Conservation (phyloP, 768 basidiomycete genomes). For the Mycena polygramma region DNA sequence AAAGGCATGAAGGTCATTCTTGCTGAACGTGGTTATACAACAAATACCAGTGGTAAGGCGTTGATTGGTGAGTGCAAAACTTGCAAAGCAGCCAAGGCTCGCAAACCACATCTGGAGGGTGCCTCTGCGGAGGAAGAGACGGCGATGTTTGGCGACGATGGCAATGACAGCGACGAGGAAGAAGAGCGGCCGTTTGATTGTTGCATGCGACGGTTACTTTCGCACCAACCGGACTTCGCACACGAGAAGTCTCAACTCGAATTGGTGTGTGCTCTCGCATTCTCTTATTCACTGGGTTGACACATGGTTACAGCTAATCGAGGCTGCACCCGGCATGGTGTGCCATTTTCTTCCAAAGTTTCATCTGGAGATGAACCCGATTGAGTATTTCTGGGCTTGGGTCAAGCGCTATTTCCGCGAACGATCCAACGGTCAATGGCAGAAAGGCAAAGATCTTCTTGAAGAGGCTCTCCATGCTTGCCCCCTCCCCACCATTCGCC, state of each 20-base stretch:
- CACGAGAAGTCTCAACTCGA: conserved; percentile 35
- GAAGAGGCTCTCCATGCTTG: neutral
- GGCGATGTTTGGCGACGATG: conserved; percentile 4
- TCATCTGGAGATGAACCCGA: conserved; percentile 25
- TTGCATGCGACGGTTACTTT: conserved; percentile 36
- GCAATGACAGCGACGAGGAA: conserved; percentile 28
- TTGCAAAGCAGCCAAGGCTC: conserved; percentile 20
- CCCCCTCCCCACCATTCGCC: neutral
- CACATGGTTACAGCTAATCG: neutral
- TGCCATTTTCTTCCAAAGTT: conserved; percentile 24
- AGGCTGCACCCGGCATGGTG: conserved; percentile 11
- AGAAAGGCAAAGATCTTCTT: neutral
- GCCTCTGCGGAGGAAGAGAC: conserved; percentile 9
- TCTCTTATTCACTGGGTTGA: neutral
- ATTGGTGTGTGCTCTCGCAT: conserved; percentile 7
- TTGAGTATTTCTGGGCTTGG: conserved; percentile 28
- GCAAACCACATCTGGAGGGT: conserved; percentile 20
- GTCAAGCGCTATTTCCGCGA: conserved; percentile 16
- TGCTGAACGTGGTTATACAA: conserved; percentile 34
- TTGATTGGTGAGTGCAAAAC: conserved; percentile 26
- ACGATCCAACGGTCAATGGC: conserved; percentile 4
- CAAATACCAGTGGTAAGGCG: neutral
- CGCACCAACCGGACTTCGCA: conserved; percentile 33
- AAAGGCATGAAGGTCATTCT: conserved; percentile 38
- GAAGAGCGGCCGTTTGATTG: conserved; percentile 31